Evolutionary conservation across 1,139 yeast species (phyloP), one percentile per base, ranked within the genome.

Genomic region (Nakaseomyces kungkrabaensis): DNA sequence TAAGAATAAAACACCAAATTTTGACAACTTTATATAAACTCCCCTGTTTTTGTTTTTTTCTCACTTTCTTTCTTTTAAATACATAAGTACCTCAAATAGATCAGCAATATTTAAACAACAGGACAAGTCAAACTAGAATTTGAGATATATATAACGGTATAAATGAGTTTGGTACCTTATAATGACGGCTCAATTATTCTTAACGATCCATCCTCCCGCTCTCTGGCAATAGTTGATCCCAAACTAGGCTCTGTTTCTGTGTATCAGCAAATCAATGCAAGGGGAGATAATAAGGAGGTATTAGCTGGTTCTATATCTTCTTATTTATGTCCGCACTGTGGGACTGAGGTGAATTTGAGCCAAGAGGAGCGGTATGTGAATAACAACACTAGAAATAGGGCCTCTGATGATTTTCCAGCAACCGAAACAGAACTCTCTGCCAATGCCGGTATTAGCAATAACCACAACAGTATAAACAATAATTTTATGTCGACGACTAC

Each of bases 201-300:
- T 31, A 59, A 60, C 49, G 67, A 63, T 45, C 62, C 67, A 5
- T 47, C 46, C 17, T 61, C 67, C 5, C 51, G 57, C 25, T 62
- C 68, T 1, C 45, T 64, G n/a, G 62, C 62, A 25, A 56, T 64
- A 33, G 59, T 61, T n/a, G 56, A 64, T 47, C 60, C 63, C n/a
- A 45, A 55, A 4, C 50, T 56, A 6, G 66, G 62, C 3, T 56
- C 61, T 7, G 47, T 63, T 46, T 54, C 58, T 34, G 51, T 57
- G 11, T 60, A 54, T 33, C 55, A 55, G 29, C 56, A 56, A 47
- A 50, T 59, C 38, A 44, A 53, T 25, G 49, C 43, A 13, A 38
- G 31, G 11, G 43, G n/a, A 24, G 31, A 25, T 5, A 24, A 25
- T 38, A 7, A 8, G 11, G 32, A 26, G 8, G 24, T 26, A n/a